Conservation (phyloP, 2,329 filamentous ascomycete species). For the Beauveria sp. region DNA sequence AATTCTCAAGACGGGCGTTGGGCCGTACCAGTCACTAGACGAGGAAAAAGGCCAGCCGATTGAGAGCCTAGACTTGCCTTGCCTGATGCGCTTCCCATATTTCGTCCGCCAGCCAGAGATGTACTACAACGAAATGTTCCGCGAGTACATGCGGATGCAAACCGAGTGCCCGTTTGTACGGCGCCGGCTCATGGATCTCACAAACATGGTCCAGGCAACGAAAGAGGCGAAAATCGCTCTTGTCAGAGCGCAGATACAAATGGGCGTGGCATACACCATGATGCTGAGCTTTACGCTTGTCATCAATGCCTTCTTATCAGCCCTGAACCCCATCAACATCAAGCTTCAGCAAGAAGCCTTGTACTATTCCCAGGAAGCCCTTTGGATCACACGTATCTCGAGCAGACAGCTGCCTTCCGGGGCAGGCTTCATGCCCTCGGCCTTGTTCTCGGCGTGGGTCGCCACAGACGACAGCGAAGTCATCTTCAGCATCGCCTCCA, state of each 20-base stretch:
- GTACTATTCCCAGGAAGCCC: slow-evolving; percentile 16
- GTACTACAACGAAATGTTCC: neutral
- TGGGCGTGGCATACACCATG: slow-evolving; percentile 14
- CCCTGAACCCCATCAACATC: slow-evolving; percentile 14
- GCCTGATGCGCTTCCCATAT: slow-evolving; percentile 4
- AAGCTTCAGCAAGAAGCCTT: slow-evolving; percentile 14
- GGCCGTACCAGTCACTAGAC: neutral
- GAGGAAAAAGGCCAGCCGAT: slow-evolving; percentile 10
- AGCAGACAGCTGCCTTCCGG: slow-evolving; percentile 20
- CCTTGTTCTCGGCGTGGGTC: slow-evolving; percentile 20
- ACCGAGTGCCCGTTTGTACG: slow-evolving; percentile 9
- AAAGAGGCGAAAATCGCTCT: neutral
- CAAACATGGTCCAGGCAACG: slow-evolving; percentile 1
- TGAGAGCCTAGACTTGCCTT: slow-evolving; percentile 10
- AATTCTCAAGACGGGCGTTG: neutral
- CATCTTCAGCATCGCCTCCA: slow-evolving; percentile 3
- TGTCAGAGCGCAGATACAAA: slow-evolving; percentile 6
- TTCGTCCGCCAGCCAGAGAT: slow-evolving; percentile 7
- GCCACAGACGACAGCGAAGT: slow-evolving; percentile 21
- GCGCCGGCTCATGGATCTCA: slow-evolving; percentile 4
- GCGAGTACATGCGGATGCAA: slow-evolving; percentile 3
- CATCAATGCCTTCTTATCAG: slow-evolving; percentile 19
- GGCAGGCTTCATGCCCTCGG: slow-evolving; percentile 20
- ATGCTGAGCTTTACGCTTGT: slow-evolving; percentile 17
- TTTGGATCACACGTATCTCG: slow-evolving; percentile 17